Percentiles rank a stretch among this genome's conserved stretches.
phyloP scores from a whole-genome alignment of 2,329 filamentous ascomycete species.

The Cytospora piceae region DNA sequence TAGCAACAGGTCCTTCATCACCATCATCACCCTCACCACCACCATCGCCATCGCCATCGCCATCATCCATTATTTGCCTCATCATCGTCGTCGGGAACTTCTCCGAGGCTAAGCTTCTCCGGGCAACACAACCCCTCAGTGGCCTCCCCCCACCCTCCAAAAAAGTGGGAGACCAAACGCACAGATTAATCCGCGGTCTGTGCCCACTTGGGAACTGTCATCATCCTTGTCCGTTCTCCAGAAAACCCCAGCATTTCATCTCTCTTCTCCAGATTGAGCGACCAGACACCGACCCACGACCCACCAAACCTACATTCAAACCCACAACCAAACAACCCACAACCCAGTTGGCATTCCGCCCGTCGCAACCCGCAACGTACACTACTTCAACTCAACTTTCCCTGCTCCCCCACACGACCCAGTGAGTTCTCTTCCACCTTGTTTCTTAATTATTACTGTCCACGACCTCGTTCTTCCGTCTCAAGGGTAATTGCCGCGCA shows the following conservation, averaged over 20 bases:
- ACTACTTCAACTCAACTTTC: neutral
- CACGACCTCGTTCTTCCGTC: neutral
- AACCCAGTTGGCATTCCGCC: neutral
- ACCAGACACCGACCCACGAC: conserved; percentile 21
- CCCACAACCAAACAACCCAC: conserved; percentile 2
- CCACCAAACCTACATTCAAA: conserved; percentile 1
- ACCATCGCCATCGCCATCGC: no score
- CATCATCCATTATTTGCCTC: conserved; percentile 1
- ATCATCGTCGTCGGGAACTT: conserved; percentile 22
- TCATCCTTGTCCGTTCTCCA: conserved; percentile 21
- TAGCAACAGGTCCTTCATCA: no score
- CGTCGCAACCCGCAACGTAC: neutral
- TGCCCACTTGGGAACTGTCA: neutral
- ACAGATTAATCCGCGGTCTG: conserved; percentile 1
- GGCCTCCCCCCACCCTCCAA: neutral
- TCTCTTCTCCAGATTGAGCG: conserved; percentile 29
- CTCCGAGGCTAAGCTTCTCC: conserved; percentile 23
- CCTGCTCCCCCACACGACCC: neutral
- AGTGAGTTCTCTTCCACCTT: neutral
- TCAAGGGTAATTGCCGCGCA: neutral
- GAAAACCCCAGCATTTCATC: conserved; percentile 31
- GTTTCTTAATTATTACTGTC: neutral
- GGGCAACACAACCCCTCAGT: neutral
- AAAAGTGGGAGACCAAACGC: conserved; percentile 10
- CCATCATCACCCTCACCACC: no score